Base-by-base conservation (phyloP, 441 rosid genomes). In the Brassica hybrid region DNA sequence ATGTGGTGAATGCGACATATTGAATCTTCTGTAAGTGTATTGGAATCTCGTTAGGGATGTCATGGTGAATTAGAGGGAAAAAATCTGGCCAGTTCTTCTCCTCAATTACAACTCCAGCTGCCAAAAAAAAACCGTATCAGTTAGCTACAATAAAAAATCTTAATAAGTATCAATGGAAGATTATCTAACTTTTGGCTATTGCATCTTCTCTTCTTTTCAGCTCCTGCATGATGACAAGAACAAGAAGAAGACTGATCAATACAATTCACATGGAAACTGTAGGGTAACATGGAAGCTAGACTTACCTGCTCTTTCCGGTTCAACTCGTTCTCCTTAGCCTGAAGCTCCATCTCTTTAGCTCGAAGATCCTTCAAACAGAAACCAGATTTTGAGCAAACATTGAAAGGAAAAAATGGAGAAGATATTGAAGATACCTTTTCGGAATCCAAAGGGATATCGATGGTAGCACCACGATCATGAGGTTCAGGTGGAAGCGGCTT, bases 401-500 rank as follows among this genome's bases (percentile, higher is more conserved):
- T 41, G 68, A 66, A 58, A 60, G 58, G 65, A 12, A 48, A 56
- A 48, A 54, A 23, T 50, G 63, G 38, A 73, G 19, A 38, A 21
- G 61, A 52, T 67, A 10, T 4, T 17, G 19, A 57, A 14, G 52
- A 69, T 27, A 93, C 98, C 87, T 89, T 92, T 73, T 80, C 91
- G 68, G 83, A 73, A 83, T 94, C 91, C 65, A 94, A 92, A 77
- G 99, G 98, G 73, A 96, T 94, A 72, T 94, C 98, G 72, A 92
- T 65, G 3, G 98, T 94, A 62, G 90, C 97, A 80, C 98, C 93
- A 52, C 98, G 94, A 64, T 96, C 99, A 89, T 91, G 88, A 38
- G 94, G 98, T 78, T 96, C 99, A 14, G 88, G 95, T 79, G 99
- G 98, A 85, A 96, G 98, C 12, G 99, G 98, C 60, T 97, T 85